Conservation (phyloP, 139 green algal species). For the Ulvella scutata region DNA sequence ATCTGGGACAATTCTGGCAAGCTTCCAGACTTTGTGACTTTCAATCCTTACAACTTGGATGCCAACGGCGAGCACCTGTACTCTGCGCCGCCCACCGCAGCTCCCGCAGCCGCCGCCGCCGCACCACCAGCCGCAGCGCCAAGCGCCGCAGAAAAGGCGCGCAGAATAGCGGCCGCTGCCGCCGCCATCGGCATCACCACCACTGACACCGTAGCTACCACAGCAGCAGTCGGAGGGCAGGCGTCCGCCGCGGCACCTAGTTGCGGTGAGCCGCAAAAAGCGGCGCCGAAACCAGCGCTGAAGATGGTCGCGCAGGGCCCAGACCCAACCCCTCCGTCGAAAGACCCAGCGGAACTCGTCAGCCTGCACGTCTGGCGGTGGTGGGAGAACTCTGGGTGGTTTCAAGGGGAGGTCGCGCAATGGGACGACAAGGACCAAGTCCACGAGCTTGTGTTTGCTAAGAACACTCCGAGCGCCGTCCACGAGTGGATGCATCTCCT, state of each 20-base stretch:
- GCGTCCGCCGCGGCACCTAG: neutral
- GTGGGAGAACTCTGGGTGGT: neutral
- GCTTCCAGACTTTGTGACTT: neutral
- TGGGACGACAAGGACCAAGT: neutral
- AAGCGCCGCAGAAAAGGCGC: neutral
- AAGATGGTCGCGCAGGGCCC: neutral
- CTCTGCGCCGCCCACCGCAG: neutral
- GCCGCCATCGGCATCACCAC: neutral
- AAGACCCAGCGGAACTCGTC: neutral
- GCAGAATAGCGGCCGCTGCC: neutral
- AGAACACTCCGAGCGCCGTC: neutral
- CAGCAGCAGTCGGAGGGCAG: too few relatives aligned
- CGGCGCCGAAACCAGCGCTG: neutral
- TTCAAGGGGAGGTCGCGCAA: neutral
- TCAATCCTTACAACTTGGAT: neutral
- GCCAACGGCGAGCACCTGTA: too few relatives aligned
- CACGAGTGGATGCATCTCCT: neutral
- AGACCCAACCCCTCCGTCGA: neutral
- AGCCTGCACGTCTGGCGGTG: neutral
- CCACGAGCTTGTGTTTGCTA: neutral
- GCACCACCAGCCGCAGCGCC: neutral
- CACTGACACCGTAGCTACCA: neutral
- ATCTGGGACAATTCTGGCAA: neutral
- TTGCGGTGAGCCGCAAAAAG: neutral
- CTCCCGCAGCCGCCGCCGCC: neutral